Conservation (phyloP, 1,284 basidiomycete genomes). For the Ganoderma boninense region DNA sequence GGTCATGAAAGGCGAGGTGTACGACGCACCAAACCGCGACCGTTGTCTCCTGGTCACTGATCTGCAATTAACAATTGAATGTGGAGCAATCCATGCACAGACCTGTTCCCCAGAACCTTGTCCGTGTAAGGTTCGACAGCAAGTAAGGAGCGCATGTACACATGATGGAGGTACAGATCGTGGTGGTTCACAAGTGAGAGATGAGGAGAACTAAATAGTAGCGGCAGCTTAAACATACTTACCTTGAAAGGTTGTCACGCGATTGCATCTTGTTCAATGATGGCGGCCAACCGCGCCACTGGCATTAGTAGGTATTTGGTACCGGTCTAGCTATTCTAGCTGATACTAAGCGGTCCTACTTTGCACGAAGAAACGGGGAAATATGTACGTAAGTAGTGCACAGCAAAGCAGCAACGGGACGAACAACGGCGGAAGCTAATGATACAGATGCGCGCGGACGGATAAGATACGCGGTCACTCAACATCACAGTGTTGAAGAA, state of each 20-base stretch:
- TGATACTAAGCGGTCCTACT: neutral
- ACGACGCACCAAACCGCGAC: neutral
- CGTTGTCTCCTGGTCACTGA: neutral
- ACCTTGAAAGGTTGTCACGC: neutral
- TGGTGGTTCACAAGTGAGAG: neutral
- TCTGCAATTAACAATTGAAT: too few species aligned
- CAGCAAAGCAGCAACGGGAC: neutral
- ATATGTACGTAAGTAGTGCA: neutral
- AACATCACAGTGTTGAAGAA: slow-evolving; percentile 6
- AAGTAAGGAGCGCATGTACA: neutral
- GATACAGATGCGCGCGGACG: slow-evolving; percentile 5
- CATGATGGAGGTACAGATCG: neutral
- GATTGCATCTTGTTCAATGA: neutral
- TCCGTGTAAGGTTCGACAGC: neutral
- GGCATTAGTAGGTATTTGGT: slow-evolving; percentile 2
- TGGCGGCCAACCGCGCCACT: slow-evolving; percentile 14
- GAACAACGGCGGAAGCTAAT: neutral
- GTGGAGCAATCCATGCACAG: neutral
- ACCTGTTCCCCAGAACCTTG: neutral
- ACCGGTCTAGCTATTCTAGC: slow-evolving; percentile 9
- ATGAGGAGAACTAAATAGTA: neutral
- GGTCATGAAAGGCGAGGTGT: neutral
- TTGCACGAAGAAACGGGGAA: neutral
- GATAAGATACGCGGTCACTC: neutral
- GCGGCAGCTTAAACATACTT: too few species aligned